Evolutionary conservation across 495 filamentous ascomycete genomes (phyloP).

Genomic region (Neurospora sp.): DNA sequence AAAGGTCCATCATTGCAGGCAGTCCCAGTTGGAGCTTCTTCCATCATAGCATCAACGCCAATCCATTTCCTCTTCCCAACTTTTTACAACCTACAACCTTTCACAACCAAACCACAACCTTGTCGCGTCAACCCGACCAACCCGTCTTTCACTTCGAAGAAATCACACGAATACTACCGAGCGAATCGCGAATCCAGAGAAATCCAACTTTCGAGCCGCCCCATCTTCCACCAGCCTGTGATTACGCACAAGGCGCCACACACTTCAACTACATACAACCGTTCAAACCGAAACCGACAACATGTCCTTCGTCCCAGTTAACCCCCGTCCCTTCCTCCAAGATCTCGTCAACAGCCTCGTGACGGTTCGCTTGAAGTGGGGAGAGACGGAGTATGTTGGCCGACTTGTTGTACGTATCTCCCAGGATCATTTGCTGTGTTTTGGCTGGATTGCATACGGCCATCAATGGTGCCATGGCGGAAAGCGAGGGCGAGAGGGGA

Average conservation of each 20-base stretch:
- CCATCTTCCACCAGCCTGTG: neutral
- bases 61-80: neutral
- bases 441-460: too few relatives aligned
- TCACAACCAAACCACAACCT: neutral
- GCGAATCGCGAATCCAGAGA: neutral
- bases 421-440: too few relatives aligned
- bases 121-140: neutral
- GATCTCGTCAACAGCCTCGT: conserved; percentile 70
- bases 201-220: neutral
- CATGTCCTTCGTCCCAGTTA: conserved; percentile 24
- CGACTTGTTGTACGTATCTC: conserved; percentile 54
- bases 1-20: neutral
- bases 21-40: neutral
- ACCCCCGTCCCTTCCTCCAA: conserved; percentile 25
- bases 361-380: conserved; percentile 92
- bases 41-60: neutral
- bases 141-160: neutral
- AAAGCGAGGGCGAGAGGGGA: neutral
- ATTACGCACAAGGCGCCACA: neutral
- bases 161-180: neutral
- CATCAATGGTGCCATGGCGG: too few relatives aligned
- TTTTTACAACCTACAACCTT: neutral
- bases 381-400: conserved; percentile 92
- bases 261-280: too few relatives aligned
- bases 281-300: neutral